A percentile compares a stretch with the other conserved stretches of the same genome.
phyloP scores from a whole-genome alignment of 2,329 filamentous ascomycete genomes.

The Fusarium sp. region DNA sequence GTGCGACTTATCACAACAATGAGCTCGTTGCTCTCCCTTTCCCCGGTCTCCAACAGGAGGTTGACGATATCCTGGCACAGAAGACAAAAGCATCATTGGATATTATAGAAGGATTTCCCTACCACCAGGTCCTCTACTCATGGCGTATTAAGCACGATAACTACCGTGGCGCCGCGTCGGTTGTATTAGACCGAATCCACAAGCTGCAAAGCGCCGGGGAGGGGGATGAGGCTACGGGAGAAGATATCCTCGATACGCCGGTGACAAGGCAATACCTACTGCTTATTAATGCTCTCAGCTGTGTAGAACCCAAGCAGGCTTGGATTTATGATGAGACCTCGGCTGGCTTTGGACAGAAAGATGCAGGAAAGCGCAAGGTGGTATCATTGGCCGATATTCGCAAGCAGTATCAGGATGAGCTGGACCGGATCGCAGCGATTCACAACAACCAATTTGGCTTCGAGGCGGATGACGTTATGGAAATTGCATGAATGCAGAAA shows the following conservation, averaged over 20 bases:
- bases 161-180: slow-evolving; percentile 80
- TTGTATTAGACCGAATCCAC: slow-evolving; percentile 71
- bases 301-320: slow-evolving; percentile 80
- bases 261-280: slow-evolving; percentile 84
- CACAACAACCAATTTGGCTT: slow-evolving; percentile 92
- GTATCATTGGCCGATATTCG: slow-evolving; percentile 87
- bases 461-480: slow-evolving; percentile 64
- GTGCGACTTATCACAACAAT: slow-evolving; percentile 71
- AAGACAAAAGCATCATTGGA: slow-evolving; percentile 77
- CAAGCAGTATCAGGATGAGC: slow-evolving; percentile 87
- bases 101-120: slow-evolving; percentile 76
- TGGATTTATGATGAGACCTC: slow-evolving; percentile 72
- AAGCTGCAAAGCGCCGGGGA: slow-evolving; percentile 69
- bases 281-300: slow-evolving; percentile 91
- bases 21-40: slow-evolving; percentile 82
- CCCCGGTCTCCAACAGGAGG: slow-evolving; percentile 77
- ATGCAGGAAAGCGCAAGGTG: slow-evolving; percentile 72
- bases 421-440: slow-evolving; percentile 89
- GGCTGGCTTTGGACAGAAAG: slow-evolving; percentile 36
- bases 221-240: slow-evolving; percentile 64
- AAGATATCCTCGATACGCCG: slow-evolving; percentile 69
- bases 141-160: slow-evolving; percentile 87
- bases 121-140: slow-evolving; percentile 89
- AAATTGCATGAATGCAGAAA: slow-evolving; percentile 53
- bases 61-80: slow-evolving; percentile 81